These are phyloP conservation scores for Penicillium angulare DNA, from an alignment of 495 filamentous ascomycete genomes.

Conservation along the genomic window DNA sequence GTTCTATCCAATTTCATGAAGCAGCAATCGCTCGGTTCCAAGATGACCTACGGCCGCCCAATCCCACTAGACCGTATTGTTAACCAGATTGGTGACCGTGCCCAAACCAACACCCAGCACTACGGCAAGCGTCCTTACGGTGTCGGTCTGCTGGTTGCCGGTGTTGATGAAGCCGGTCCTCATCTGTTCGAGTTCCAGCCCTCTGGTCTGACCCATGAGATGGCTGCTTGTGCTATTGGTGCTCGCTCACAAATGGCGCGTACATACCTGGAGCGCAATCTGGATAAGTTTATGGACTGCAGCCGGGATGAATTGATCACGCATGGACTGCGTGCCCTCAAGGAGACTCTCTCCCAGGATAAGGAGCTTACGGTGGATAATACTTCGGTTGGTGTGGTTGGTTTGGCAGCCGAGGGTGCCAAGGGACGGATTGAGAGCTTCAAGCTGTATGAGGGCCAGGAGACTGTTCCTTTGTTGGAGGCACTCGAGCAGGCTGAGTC, in stretches of 20 bases:
- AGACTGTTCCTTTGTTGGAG: conserved; percentile 67
- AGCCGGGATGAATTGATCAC: conserved; percentile 80
- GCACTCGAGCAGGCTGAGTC: conserved; percentile 69
- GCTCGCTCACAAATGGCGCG: conserved; percentile 95
- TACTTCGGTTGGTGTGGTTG: conserved; percentile 84
- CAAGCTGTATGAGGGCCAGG: conserved; percentile 86
- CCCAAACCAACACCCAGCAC: conserved; percentile 95
- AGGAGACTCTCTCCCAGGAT: conserved; percentile 94
- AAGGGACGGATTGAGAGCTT: conserved; percentile 69
- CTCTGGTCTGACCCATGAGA: conserved; percentile 92
- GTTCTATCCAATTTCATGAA: conserved; percentile 99
- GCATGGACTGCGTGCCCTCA: conserved; percentile 87
- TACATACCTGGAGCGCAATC: conserved; percentile 90
- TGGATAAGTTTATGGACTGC: conserved; percentile 73
- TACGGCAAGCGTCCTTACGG: conserved; percentile 97
- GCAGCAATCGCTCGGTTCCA: conserved; percentile 92
- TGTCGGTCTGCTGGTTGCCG: conserved; percentile 89
- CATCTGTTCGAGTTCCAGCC: conserved; percentile 99
- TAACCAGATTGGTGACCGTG: conserved; percentile 87
- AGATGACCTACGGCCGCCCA: conserved; percentile 91
- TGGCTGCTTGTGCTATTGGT: conserved; percentile 91
- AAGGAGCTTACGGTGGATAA: conserved; percentile 97
- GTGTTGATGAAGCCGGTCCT: conserved; percentile 87
- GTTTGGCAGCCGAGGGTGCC: conserved; percentile 52
- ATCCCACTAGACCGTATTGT: conserved; percentile 88